phyloP scores from a whole-genome alignment of 1,139 yeast species.

The Hansenula sp. region DNA sequence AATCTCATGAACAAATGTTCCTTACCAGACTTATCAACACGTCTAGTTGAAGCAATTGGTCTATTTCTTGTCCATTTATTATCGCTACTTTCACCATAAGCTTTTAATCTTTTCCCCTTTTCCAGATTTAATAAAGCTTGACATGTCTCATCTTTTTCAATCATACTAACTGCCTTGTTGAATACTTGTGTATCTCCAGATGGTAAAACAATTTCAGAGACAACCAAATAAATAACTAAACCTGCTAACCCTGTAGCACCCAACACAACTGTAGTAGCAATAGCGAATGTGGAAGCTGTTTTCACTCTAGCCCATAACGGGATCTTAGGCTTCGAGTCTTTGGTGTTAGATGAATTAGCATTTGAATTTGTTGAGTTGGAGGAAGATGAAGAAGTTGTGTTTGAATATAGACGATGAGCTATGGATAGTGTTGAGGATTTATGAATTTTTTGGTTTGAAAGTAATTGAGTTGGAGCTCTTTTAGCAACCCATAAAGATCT shows the following conservation, averaged over 20 bases:
- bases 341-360: neutral
- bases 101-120: slow-evolving; percentile 61
- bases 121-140: slow-evolving; percentile 53
- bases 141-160: slow-evolving; percentile 64
- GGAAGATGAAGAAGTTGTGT: neutral
- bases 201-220: slow-evolving; percentile 78
- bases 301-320: slow-evolving; percentile 37
- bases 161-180: slow-evolving; percentile 75
- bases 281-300: slow-evolving; percentile 57
- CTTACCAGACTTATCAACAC: slow-evolving; percentile 65
- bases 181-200: slow-evolving; percentile 90
- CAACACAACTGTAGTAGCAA: slow-evolving; percentile 57
- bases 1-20: slow-evolving; percentile 83
- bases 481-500: neutral
- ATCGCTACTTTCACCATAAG: slow-evolving; percentile 71
- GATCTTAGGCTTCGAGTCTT: slow-evolving; percentile 18
- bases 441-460: neutral
- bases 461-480: neutral
- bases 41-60: slow-evolving; percentile 60
- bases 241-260: slow-evolving; percentile 68
- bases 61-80: slow-evolving; percentile 87
- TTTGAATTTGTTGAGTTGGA: neutral
- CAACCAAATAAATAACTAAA: slow-evolving; percentile 70
- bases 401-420: neutral
- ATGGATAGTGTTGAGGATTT: neutral